Conservation (phyloP, 441 rosid genomes). For the Brassica balearica region DNA sequence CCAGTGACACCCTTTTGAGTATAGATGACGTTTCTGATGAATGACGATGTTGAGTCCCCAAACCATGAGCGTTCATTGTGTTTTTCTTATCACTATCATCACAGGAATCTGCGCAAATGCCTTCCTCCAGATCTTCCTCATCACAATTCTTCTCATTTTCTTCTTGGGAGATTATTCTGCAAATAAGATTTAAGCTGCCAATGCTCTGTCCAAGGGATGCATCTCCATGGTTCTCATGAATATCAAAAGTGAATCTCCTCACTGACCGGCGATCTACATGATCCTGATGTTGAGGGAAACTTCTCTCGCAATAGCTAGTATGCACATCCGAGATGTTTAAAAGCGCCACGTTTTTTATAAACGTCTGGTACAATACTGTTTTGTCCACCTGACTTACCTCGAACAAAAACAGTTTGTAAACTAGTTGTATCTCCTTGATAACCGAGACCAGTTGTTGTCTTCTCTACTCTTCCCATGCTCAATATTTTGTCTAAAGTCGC, state of each 20-base stretch:
- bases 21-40: background rate
- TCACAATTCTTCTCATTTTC: no score
- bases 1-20: background rate
- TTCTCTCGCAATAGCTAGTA: no score
- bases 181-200: no score
- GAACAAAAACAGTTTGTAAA: background rate
- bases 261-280: background rate
- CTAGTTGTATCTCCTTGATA: background rate
- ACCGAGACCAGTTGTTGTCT: background rate
- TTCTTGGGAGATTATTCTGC: no score
- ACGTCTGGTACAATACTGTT: background rate
- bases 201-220: no score
- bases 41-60: background rate
- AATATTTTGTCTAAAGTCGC: background rate
- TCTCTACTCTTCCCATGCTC: background rate
- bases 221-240: background rate
- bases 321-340: no score
- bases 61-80: background rate
- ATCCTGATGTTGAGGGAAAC: background rate
- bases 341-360: background rate
- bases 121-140: no score
- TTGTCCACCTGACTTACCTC: background rate
- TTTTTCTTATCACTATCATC: no score
- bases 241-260: background rate
- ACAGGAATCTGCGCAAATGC: no score